These are phyloP conservation scores for Fagopyrum homotropicum DNA, from an alignment of 148 eudicot species.

Conservation along the genomic window DNA sequence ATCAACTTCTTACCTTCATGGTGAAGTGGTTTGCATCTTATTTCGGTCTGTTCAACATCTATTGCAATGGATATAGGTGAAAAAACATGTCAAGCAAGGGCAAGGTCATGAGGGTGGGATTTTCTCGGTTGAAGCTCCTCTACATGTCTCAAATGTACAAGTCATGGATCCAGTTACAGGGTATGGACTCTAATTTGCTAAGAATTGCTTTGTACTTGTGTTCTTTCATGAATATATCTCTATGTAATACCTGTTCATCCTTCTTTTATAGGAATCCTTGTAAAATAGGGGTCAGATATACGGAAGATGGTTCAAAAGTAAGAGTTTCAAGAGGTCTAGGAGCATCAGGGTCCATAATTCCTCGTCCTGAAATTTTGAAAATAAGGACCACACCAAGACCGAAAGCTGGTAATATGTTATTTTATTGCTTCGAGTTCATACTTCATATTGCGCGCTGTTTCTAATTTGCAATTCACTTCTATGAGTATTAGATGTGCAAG, in stretches of 20 bases:
- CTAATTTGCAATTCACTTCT: not conserved
- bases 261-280: slow-evolving; percentile 54
- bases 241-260: not conserved
- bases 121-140: slow-evolving; percentile 89
- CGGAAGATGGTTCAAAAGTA: slow-evolving; percentile 60
- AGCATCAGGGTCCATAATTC: slow-evolving; percentile 76
- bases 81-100: slow-evolving; percentile 97
- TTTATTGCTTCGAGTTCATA: not conserved
- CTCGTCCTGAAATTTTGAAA: slow-evolving; percentile 84
- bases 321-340: slow-evolving; percentile 85
- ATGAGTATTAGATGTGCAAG: not conserved
- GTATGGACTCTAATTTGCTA: slow-evolving; percentile 25
- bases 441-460: not conserved
- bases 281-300: slow-evolving; percentile 59
- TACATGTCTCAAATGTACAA: slow-evolving; percentile 91
- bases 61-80: slow-evolving; percentile 42
- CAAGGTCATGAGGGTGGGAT: slow-evolving; percentile 99
- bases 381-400: slow-evolving; percentile 34
- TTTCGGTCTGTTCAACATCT: not conserved
- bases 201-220: not conserved
- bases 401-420: slow-evolving; percentile 21
- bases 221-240: not conserved
- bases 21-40: not conserved
- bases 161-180: slow-evolving; percentile 84
- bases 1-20: not conserved